phyloP scores from a whole-genome alignment of 345 rosid species.

The Eucalyptus marginata region DNA sequence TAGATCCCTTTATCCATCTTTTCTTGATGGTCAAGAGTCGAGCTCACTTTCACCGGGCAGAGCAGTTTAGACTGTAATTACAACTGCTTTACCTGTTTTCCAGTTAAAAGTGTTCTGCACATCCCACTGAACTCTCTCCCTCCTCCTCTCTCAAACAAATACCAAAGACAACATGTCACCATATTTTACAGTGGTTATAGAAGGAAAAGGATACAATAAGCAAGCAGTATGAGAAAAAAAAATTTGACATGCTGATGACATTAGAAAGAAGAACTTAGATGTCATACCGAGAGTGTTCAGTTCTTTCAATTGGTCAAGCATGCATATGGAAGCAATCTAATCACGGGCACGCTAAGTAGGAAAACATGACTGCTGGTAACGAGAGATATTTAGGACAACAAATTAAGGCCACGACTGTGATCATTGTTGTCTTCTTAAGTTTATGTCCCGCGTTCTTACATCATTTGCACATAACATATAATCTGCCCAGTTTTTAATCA shows the following conservation, averaged over 20 bases:
- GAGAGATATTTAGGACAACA: too few species aligned
- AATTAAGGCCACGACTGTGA: too few species aligned
- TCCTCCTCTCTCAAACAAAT: not conserved
- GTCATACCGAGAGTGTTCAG: constrained; percentile 68
- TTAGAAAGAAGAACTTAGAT: not conserved
- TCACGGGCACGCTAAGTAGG: too few species aligned
- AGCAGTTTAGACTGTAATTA: not conserved
- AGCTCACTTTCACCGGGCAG: not conserved
- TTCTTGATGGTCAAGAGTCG: not conserved
- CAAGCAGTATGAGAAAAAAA: not conserved
- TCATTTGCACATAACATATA: too few species aligned
- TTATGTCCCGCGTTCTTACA: too few species aligned
- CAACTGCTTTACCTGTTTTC: not conserved
- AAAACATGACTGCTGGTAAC: too few species aligned
- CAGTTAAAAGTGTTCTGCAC: not conserved
- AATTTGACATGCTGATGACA: not conserved
- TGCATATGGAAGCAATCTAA: constrained; percentile 54
- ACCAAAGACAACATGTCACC: not conserved
- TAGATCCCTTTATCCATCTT: not conserved
- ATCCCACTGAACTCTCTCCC: not conserved
- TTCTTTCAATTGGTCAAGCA: constrained; percentile 57
- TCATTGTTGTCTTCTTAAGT: too few species aligned
- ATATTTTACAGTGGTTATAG: not conserved
- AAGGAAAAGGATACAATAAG: not conserved
- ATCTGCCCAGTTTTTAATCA: too few species aligned